A percentile compares a stretch with the other conserved stretches of the same genome.
Conservation (phyloP, 179 eudicot species). For the Silene vulgaris region DNA sequence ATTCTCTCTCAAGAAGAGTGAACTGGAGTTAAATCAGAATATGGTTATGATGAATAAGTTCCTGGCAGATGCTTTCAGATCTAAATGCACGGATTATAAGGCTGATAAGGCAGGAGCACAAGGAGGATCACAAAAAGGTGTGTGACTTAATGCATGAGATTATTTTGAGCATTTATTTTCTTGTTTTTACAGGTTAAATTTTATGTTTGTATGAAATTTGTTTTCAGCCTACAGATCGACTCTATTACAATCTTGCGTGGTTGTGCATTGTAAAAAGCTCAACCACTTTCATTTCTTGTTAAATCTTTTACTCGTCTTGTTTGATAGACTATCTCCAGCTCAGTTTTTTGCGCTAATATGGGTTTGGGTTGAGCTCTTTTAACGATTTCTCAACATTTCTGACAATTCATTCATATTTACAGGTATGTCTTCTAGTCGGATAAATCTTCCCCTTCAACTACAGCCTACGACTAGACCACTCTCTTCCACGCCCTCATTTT, state of each 20-base stretch:
- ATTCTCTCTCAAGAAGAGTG: conserved; percentile 43
- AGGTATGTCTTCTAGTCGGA: conserved; percentile 35
- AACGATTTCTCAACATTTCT: conserved; percentile 1
- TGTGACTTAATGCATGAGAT: conserved; percentile 5
- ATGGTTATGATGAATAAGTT: conserved; percentile 54
- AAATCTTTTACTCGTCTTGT: not conserved
- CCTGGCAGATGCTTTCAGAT: conserved; percentile 61
- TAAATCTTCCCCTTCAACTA: conserved; percentile 28
- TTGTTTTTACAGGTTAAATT: not conserved
- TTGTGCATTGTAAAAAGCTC: not conserved
- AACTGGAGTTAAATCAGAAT: conserved; percentile 40
- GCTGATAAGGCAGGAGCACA: conserved; percentile 27
- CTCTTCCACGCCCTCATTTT: conserved; percentile 18
- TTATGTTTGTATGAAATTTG: not conserved
- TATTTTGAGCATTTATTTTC: not conserved
- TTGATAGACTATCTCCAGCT: not conserved
- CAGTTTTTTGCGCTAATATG: not conserved
- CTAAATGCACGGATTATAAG: conserved; percentile 48
- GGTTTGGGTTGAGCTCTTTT: not conserved
- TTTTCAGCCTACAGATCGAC: not conserved
- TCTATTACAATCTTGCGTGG: not conserved
- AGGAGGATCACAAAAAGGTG: conserved; percentile 47
- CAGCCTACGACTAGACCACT: conserved; percentile 29
- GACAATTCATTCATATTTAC: conserved; percentile 16
- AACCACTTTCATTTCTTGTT: not conserved